A percentile compares a stretch with the other conserved stretches of the same genome.
Conservation (phyloP, 345 rosid species). For the Draba incana region DNA sequence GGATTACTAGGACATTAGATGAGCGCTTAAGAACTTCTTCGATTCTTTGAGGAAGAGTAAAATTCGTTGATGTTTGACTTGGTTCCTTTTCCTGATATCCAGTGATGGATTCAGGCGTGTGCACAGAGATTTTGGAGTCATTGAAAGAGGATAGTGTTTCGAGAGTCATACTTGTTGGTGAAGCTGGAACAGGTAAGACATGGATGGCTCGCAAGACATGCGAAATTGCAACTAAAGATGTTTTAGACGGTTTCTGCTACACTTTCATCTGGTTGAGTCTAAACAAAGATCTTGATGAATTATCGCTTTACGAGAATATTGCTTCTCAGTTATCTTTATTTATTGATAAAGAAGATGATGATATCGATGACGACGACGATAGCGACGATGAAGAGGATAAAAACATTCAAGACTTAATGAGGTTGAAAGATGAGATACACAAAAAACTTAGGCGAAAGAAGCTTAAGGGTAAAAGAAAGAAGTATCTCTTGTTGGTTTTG, state of each 20-base stretch:
- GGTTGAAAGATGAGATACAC: background rate
- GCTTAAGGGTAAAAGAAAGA: background rate
- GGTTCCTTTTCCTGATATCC: too few relatives aligned
- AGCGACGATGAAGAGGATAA: background rate
- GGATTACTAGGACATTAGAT: too few relatives aligned
- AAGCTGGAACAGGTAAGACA: slow-evolving; percentile 16
- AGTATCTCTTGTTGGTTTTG: background rate
- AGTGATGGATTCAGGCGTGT: too few relatives aligned
- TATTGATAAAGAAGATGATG: slow-evolving; percentile 8
- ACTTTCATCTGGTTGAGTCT: background rate
- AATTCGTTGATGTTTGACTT: too few relatives aligned
- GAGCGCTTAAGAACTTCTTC: too few relatives aligned
- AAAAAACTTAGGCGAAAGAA: background rate
- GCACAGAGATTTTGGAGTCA: background rate
- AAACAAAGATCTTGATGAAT: background rate
- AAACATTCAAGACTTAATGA: too few relatives aligned
- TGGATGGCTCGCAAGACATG: slow-evolving; percentile 1
- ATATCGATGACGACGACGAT: background rate
- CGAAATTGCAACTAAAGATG: too few relatives aligned
- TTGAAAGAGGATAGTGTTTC: background rate
- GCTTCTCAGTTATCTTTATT: slow-evolving; percentile 38
- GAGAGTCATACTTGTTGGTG: background rate
- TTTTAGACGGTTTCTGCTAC: too few relatives aligned
- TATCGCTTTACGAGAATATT: slow-evolving; percentile 31
- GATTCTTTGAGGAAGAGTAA: too few relatives aligned